Evolutionary conservation across 805 yeast genomes (phyloP).

Genomic region (Saturnispora kantuleensis): DNA sequence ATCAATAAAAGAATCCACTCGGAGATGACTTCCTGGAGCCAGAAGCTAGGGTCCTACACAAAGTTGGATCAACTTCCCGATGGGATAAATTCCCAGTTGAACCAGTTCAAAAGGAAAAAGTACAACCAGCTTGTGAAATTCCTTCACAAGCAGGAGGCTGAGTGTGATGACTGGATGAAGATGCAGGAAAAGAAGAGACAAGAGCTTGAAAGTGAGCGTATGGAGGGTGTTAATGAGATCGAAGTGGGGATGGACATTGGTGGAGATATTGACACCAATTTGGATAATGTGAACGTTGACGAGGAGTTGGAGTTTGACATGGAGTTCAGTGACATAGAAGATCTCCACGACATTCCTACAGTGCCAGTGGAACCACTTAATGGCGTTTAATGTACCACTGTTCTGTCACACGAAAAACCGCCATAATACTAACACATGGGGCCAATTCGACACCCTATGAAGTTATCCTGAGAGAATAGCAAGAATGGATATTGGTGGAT

Average conservation of each 20-base stretch:
- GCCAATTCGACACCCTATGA: no score
- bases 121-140: slow-evolving; percentile 18
- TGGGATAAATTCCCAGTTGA: slow-evolving; percentile 15
- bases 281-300: slow-evolving; percentile 10
- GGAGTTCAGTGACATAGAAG: slow-evolving; percentile 9
- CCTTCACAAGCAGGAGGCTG: slow-evolving; percentile 26
- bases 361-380: background rate
- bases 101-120: slow-evolving; percentile 14
- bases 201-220: slow-evolving; percentile 18
- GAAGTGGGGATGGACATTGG: slow-evolving; percentile 12
- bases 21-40: slow-evolving; percentile 26
- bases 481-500: no score
- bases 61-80: slow-evolving; percentile 17
- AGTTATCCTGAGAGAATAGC: no score
- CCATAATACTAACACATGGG: no score
- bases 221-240: slow-evolving; percentile 15
- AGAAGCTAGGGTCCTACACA: slow-evolving; percentile 25
- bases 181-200: slow-evolving; percentile 23
- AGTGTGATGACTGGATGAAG: slow-evolving; percentile 11
- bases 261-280: slow-evolving; percentile 1
- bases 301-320: slow-evolving; percentile 10
- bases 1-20: slow-evolving; percentile 24
- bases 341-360: background rate
- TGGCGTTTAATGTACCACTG: no score
- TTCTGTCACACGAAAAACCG: no score